phyloP scores from a whole-genome alignment of 1,284 basidiomycete species.

The Stygiomarasmius scandens region DNA sequence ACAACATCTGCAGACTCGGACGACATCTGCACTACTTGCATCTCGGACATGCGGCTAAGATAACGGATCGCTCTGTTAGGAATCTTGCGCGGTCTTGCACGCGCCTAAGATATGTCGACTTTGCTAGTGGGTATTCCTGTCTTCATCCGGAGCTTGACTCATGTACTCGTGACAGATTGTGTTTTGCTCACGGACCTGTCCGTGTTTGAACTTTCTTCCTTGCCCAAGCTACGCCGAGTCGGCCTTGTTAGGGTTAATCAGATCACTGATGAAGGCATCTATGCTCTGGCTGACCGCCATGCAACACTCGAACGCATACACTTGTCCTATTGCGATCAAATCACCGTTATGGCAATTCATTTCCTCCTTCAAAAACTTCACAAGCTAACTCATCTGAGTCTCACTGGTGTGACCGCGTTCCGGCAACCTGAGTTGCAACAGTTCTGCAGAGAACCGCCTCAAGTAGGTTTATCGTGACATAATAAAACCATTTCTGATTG shows the following conservation, averaged over 20 bases:
- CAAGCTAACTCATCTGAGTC: slow-evolving; percentile 90
- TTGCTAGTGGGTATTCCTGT: slow-evolving; percentile 76
- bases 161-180: slow-evolving; percentile 62
- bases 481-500: slow-evolving; percentile 12
- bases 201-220: slow-evolving; percentile 86
- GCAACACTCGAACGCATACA: slow-evolving; percentile 94
- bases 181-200: slow-evolving; percentile 89
- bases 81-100: slow-evolving; percentile 87
- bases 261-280: slow-evolving; percentile 92
- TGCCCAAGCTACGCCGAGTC: slow-evolving; percentile 92
- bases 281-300: slow-evolving; percentile 80
- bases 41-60: slow-evolving; percentile 86
- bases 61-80: slow-evolving; percentile 90
- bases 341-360: slow-evolving; percentile 90
- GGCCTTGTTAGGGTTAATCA: slow-evolving; percentile 94
- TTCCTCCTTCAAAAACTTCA: slow-evolving; percentile 87
- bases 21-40: slow-evolving; percentile 95
- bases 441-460: slow-evolving; percentile 89
- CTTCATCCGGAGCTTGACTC: neutral
- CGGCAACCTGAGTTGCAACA: slow-evolving; percentile 83
- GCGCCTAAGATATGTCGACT: slow-evolving; percentile 93
- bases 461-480: slow-evolving; percentile 50
- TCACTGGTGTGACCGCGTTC: slow-evolving; percentile 96
- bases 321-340: slow-evolving; percentile 96
- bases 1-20: slow-evolving; percentile 86